Evolutionary conservation across 2,329 filamentous ascomycete species (phyloP), one percentile per base, ranked within the genome.

Genomic region (Trichoderma lentiforme): DNA sequence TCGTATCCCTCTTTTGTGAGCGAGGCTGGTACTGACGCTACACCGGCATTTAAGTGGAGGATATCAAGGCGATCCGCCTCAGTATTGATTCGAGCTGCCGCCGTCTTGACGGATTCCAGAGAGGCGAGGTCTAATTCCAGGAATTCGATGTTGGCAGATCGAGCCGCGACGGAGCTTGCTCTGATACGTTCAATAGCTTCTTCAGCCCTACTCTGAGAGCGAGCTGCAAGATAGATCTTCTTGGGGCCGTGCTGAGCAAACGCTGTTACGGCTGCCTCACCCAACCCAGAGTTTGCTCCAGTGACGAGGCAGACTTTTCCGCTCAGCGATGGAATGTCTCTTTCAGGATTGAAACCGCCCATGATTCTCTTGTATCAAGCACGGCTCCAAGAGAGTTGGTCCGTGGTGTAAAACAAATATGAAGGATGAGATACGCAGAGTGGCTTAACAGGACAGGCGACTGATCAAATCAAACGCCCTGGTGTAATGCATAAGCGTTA

Each of bases 1-100:
- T 74, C 73, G 21, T 74, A 74, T 2, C 73, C 73, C 7, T 74
- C 71, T n/a, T 67, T 58, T 2, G 73, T 71, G 21, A 74, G 71
- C 2, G 73, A 73, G 14, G 72, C 67, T 1, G 68, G 63, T 2
- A 60, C 71, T 69, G 73, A 74, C 61, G 73, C 73, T 12, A 74
- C 68, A 15, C 73, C 71, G 5, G 73, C 73, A 67, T 74, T 74
- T 30, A 47, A n/a, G 39, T 47, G 39, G 1, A 47, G 1, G 18
- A 47, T 47, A 47, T 47, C 39, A 47, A 47, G 39, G 39, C 18
- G 39, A 47, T 47, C 39, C 15, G 3, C 39, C 8, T 47, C 39
- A 47, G 39, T 18, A 47, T 47, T 47, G 18, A 47, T 2, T 9
- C 39, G 2, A 47, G 39, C 39, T 47, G 39, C 39, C 18, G 39